Evolutionary conservation across 257 asterid genomes (phyloP), one percentile per base, ranked within the genome.

Genomic region (Fraxinus cuspidata): DNA sequence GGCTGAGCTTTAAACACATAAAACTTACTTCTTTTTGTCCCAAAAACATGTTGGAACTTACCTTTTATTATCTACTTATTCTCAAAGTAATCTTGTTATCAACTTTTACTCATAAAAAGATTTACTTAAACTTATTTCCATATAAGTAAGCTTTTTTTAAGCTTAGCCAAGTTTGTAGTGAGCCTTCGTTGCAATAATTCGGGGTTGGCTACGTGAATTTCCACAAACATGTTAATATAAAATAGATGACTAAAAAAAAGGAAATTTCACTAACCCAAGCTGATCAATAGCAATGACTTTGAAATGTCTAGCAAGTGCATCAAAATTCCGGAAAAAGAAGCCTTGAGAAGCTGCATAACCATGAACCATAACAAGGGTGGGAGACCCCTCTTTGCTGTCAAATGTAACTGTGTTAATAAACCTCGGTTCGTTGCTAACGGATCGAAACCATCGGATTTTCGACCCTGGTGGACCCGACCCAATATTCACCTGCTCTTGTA

Each of bases 381-480:
- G 99, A 66, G 99, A 87, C 51, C 87, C 98, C 82, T 91, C 97
- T 84, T 87, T 90, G 86, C 96, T 77, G 69, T 91, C 96, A 79
- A 95, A 92, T 78, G 96, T 91, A 72, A 95, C 92, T 35, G 99
- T 88, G 78, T 95, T 95, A 68, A 95, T 86, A 81, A 90, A 92
- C 87, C 97, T 89, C 8, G 98, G 85, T 42, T 92, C 97, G 42
- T 86, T 77, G 88, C 97, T 92, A 70, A 71, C 85, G 8, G 99
- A 95, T 9, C 98, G 91, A 72, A 95, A 95, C 99, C 99, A 95
- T 82, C 98, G 85, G 56, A 88, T 80, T 77, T 88, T 88, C 13
- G 98, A 95, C n/a, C 98, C 99, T 6, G 99, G 97, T 0, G 99
- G 98, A 74, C 99, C 96, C 70, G 97, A 81, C 69, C 98, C 96